A percentile compares a stretch with the other conserved stretches of the same genome.
These are phyloP conservation scores for Helianthus tuberosus DNA, from an alignment of 129 eudicot species.

Conservation along the genomic window DNA sequence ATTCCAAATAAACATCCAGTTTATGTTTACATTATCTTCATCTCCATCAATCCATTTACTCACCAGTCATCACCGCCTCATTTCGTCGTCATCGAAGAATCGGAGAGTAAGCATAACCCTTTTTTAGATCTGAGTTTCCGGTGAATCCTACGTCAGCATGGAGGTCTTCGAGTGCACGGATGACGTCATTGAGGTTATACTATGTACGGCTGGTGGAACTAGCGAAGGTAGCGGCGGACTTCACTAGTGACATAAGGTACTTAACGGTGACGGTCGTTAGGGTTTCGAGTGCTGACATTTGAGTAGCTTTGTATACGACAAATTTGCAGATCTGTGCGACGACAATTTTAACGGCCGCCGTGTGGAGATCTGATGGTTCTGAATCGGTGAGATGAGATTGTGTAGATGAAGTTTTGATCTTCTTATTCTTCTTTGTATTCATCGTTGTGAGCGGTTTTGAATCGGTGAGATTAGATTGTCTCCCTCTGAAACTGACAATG, in stretches of 20 bases:
- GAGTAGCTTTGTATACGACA: constrained; percentile 44
- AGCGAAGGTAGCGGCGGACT: constrained; percentile 45
- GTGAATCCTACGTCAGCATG: constrained; percentile 44
- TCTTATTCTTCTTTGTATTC: constrained; percentile 24
- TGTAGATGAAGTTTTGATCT: constrained; percentile 17
- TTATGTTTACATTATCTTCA: too few relatives aligned
- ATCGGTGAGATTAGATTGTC: too few relatives aligned
- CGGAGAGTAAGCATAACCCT: background rate
- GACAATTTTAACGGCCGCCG: constrained; percentile 37
- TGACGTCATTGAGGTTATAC: constrained; percentile 47
- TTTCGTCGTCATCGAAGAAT: constrained; percentile 35
- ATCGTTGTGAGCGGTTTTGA: constrained; percentile 1
- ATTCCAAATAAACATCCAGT: too few relatives aligned
- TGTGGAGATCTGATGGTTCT: constrained; percentile 34
- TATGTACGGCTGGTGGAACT: constrained; percentile 51
- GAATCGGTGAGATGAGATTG: background rate
- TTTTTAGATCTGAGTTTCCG: constrained; percentile 29
- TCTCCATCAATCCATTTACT: too few relatives aligned
- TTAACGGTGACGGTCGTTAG: constrained; percentile 29
- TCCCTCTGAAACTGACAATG: background rate
- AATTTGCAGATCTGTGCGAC: constrained; percentile 67
- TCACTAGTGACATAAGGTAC: constrained; percentile 27
- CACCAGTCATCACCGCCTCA: too few relatives aligned
- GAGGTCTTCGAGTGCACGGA: constrained; percentile 48
- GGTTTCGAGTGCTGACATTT: constrained; percentile 46